Base-by-base conservation (phyloP, 805 yeast genomes). In the Pichia ethanolica region DNA sequence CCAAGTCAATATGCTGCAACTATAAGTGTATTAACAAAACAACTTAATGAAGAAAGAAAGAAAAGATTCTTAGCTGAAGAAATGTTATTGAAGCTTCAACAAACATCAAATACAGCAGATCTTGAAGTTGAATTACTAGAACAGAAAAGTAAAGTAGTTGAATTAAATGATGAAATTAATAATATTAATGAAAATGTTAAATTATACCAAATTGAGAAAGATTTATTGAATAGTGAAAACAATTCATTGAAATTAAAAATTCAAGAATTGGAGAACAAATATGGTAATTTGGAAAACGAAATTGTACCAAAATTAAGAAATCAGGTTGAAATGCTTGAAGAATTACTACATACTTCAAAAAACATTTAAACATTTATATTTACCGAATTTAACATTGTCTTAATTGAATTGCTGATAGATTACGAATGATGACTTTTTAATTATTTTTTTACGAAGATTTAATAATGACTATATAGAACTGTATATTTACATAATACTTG, bases 61-160 rank as follows among this genome's bases (percentile, higher is more conserved):
- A 74, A 79, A 49, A 67, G 95, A 46, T 81, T 76, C 55, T 77
- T 83, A 32, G 82, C 88, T 32, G 93, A 86, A 57, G 90, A 84
- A 53, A 82, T 83, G 55, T 77, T 82, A 0, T 59, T 84, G 35
- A 63, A 81, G 36, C 38, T 39, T 11, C 61, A 62, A 42, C 80
- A 79, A 50, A 78, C 80, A 52, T 73, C 81, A 5, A 77, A 74
- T 35, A 74, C 78, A 53, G 77, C 76, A 0, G 78, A 75, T 35
- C 74, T 78, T 54, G 78, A 77, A 34, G 82, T 80, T 46, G 45
- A 65, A 46, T 64, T 78, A 4, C 70, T 70, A 42, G 75, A 77
- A 50, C 66, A 74, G 34, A 69, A 71, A 49, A 27, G 27, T 7
- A n/a, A 34, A 10, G 39, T 42, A 10, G 32, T 34, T 25, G 46